These are phyloP conservation scores for Eucalyptus polybractea DNA, from an alignment of 345 rosid species.

Conservation along the genomic window DNA sequence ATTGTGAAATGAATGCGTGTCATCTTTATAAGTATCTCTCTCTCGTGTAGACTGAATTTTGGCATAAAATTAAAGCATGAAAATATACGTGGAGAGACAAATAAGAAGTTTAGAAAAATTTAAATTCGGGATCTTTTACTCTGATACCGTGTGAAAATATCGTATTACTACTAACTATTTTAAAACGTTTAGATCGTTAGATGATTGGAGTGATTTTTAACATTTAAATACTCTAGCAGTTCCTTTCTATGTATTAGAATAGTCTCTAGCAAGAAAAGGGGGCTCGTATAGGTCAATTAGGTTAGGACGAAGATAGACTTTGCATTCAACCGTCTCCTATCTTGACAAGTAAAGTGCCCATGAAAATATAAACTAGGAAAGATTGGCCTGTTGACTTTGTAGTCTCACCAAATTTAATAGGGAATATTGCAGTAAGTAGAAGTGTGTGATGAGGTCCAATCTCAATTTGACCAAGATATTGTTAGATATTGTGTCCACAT, in stretches of 20 bases:
- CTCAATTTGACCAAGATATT: neutral
- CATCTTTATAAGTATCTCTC: neutral
- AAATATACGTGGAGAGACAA: neutral
- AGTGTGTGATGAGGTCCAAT: neutral
- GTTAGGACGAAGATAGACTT: neutral
- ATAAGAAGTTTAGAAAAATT: neutral
- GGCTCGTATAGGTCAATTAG: neutral
- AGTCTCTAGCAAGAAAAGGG: neutral
- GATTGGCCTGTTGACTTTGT: neutral
- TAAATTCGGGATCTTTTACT: neutral
- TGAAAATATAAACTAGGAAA: neutral
- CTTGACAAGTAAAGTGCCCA: neutral
- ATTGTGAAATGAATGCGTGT: neutral
- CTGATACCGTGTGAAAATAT: rapidly evolving
- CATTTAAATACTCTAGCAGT: neutral
- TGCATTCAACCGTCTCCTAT: neutral
- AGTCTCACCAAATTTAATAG: neutral
- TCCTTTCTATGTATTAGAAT: neutral
- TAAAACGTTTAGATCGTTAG: neutral
- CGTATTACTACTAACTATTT: rapidly evolving
- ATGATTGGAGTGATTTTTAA: neutral
- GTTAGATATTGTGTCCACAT: neutral
- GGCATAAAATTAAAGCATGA: neutral
- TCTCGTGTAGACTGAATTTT: neutral
- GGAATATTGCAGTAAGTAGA: neutral